Evolutionary conservation across 2,329 filamentous ascomycete species (phyloP).

Genomic region (Fusarium tanahbumbuense): DNA sequence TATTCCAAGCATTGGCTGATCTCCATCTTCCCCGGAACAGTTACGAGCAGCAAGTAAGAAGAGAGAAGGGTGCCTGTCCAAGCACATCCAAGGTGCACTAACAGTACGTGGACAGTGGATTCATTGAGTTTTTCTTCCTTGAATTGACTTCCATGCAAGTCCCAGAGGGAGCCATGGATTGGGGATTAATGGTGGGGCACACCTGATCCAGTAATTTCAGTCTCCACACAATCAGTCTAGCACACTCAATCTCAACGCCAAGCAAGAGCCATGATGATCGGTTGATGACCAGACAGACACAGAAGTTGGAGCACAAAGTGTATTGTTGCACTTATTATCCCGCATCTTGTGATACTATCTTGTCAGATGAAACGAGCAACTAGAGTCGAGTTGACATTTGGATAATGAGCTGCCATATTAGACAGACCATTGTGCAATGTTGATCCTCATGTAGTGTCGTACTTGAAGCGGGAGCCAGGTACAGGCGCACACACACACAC

Average conservation of each 20-base stretch:
- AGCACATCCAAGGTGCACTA: background rate
- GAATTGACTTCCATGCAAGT: constrained; percentile 20
- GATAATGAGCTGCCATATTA: background rate
- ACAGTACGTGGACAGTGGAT: constrained; percentile 8
- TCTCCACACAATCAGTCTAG: constrained; percentile 16
- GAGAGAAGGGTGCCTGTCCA: background rate
- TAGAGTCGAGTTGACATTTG: background rate
- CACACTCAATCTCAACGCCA: constrained; percentile 22
- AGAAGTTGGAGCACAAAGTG: background rate
- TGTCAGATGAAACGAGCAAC: background rate
- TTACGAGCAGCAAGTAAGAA: background rate
- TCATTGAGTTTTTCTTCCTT: constrained; percentile 25
- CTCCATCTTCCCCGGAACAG: background rate
- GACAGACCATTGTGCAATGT: background rate
- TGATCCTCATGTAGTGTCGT: background rate
- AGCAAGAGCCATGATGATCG: constrained; percentile 13
- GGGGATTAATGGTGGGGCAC: constrained; percentile 43
- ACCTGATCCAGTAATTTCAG: constrained; percentile 43
- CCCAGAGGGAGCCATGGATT: constrained; percentile 34
- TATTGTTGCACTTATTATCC: background rate
- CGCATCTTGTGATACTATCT: background rate
- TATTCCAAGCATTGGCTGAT: constrained; percentile 3
- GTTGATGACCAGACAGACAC: constrained; percentile 11
- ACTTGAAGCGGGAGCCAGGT: background rate
- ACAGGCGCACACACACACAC: background rate